Conservation (phyloP, 352 stramenopile species). For the Phytophthora tentaculata region DNA sequence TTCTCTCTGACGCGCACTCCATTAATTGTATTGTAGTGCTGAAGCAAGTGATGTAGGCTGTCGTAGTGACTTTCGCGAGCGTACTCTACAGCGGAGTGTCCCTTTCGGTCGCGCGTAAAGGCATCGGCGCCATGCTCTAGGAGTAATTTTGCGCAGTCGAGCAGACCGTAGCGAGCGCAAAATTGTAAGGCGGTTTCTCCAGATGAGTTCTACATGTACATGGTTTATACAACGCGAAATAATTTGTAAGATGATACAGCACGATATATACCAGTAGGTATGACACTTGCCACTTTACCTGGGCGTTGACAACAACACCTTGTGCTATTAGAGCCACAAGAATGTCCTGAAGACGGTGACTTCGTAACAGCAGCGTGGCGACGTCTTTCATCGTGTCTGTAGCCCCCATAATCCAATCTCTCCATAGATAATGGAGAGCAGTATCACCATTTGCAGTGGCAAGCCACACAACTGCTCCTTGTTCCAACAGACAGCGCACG, state of each 20-base stretch:
- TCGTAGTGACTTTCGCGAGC: constrained; percentile 43
- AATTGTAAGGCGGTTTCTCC: constrained; percentile 66
- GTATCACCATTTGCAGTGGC: constrained; percentile 71
- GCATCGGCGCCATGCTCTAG: constrained; percentile 47
- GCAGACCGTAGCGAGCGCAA: constrained; percentile 56
- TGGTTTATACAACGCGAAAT: background rate
- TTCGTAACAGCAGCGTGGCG: constrained; percentile 37
- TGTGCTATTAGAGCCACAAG: constrained; percentile 43
- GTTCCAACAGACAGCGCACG: constrained; percentile 50
- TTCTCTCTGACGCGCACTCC: constrained; percentile 40
- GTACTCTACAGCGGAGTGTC: constrained; percentile 50
- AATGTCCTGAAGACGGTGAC: constrained; percentile 46
- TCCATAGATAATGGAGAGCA: constrained; percentile 71
- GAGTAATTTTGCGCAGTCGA: constrained; percentile 64
- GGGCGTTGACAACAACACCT: constrained; percentile 51
- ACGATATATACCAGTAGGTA: background rate
- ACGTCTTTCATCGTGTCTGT: constrained; percentile 42
- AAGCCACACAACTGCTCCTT: constrained; percentile 56
- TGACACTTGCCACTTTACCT: constrained; percentile 39
- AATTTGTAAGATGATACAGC: background rate
- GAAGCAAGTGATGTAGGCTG: constrained; percentile 44
- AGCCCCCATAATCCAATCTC: constrained; percentile 37
- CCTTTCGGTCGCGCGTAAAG: constrained; percentile 41
- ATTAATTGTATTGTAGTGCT: constrained; percentile 56
- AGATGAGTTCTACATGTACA: constrained; percentile 75